Conservation (phyloP, 306 rosid genomes). For the Lablab purpureus region DNA sequence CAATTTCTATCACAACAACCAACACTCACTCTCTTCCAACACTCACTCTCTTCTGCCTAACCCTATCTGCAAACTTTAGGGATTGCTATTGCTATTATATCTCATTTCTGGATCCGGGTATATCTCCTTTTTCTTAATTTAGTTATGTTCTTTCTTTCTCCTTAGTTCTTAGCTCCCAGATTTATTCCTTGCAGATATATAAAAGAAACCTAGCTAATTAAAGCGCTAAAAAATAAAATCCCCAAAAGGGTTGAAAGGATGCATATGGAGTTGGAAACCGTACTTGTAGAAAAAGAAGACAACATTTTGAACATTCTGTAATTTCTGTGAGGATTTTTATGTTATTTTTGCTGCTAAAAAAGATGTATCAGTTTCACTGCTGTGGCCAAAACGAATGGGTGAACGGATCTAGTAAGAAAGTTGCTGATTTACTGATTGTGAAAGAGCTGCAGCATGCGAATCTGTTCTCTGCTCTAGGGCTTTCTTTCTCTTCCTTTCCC, state of each 20-base stretch:
- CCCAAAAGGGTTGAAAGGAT: background rate
- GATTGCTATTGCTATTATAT: slow-evolving; percentile 5
- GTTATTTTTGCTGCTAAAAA: background rate
- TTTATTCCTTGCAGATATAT: background rate
- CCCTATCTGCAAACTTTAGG: slow-evolving; percentile 29
- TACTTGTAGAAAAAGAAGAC: background rate
- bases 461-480: background rate
- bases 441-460: slow-evolving; percentile 10
- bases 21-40: too few species aligned
- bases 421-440: background rate
- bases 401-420: background rate
- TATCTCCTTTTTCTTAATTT: background rate
- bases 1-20: background rate
- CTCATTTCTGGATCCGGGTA: slow-evolving; percentile 27
- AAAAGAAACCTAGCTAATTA: background rate
- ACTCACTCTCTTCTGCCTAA: background rate
- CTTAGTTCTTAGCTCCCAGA: background rate
- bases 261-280: background rate
- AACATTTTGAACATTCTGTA: background rate
- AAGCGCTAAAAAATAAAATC: background rate
- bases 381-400: background rate
- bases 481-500: background rate
- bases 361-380: background rate
- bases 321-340: background rate
- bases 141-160: background rate